Percentiles rank a stretch among this genome's conserved stretches.
These are phyloP conservation scores for Liriodendron chinense DNA, from an alignment of 164 flowering plant species.

Conservation along the genomic window DNA sequence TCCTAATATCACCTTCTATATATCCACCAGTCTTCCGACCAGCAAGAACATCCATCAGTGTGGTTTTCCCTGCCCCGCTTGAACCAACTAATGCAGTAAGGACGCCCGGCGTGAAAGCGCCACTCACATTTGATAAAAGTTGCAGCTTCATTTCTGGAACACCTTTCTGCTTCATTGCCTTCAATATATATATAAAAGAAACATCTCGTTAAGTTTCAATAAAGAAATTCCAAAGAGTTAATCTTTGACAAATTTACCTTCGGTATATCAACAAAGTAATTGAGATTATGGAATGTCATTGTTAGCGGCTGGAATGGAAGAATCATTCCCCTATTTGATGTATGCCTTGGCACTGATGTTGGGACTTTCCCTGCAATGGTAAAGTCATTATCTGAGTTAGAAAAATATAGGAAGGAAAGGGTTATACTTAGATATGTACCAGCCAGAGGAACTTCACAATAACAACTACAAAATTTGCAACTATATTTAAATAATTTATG, in stretches of 20 bases:
- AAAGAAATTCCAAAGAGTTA: conserved; percentile 4
- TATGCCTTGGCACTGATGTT: conserved; percentile 5
- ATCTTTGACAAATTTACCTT: conserved; percentile 38
- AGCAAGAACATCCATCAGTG: conserved; percentile 96
- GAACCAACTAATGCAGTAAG: conserved; percentile 96
- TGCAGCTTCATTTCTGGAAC: conserved; percentile 66
- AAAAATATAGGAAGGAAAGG: not conserved
- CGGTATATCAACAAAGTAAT: conserved; percentile 90
- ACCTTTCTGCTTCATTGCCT: conserved; percentile 76
- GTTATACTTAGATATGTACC: no score
- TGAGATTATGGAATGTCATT: conserved; percentile 84
- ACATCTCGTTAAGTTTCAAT: not conserved
- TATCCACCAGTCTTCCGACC: conserved; percentile 97
- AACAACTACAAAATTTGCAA: not conserved
- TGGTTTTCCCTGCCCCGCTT: conserved; percentile 97
- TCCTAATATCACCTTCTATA: conserved; percentile 86
- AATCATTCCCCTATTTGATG: conserved; percentile 70
- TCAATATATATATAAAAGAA: conserved; percentile 3
- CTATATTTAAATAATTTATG: not conserved
- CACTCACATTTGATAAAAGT: conserved; percentile 73
- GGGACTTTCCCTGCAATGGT: conserved; percentile 25
- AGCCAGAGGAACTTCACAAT: not conserved
- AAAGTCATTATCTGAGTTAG: not conserved
- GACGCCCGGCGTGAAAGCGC: conserved; percentile 90
- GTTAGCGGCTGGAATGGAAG: conserved; percentile 81